These are phyloP conservation scores for Rhamnella rubrinervis DNA, from an alignment of 331 rosid species.

Conservation along the genomic window DNA sequence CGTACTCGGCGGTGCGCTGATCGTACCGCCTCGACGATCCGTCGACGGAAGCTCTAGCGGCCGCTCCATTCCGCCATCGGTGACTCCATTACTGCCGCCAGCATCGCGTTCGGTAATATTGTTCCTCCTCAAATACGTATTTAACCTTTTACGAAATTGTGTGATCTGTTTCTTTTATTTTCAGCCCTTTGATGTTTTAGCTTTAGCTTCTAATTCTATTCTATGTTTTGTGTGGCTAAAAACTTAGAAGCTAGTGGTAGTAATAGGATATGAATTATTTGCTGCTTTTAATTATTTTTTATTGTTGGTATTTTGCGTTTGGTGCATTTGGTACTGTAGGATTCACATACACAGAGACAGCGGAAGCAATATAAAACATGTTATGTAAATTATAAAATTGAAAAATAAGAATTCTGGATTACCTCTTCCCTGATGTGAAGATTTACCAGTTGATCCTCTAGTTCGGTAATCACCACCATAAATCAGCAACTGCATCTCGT, in stretches of 20 bases:
- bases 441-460: too few species aligned
- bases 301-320: neutral
- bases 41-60: constrained; percentile 57
- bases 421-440: too few species aligned
- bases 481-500: too few species aligned
- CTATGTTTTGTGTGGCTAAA: neutral
- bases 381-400: too few species aligned
- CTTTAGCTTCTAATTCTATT: neutral
- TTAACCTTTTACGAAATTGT: neutral
- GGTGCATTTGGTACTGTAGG: neutral
- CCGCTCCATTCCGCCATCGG: constrained; percentile 76
- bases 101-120: constrained; percentile 66
- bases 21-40: constrained; percentile 91
- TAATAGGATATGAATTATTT: neutral
- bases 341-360: too few species aligned
- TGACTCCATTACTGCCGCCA: constrained; percentile 65
- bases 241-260: neutral
- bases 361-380: too few species aligned
- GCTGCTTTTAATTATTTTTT: neutral
- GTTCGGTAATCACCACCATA: too few species aligned
- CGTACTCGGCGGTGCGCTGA: constrained; percentile 59
- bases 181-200: neutral
- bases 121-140: neutral
- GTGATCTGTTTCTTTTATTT: neutral
- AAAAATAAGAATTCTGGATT: too few species aligned